These are phyloP conservation scores for Strobilomyces echinocephalus DNA, from an alignment of 768 basidiomycete species.

Conservation along the genomic window DNA sequence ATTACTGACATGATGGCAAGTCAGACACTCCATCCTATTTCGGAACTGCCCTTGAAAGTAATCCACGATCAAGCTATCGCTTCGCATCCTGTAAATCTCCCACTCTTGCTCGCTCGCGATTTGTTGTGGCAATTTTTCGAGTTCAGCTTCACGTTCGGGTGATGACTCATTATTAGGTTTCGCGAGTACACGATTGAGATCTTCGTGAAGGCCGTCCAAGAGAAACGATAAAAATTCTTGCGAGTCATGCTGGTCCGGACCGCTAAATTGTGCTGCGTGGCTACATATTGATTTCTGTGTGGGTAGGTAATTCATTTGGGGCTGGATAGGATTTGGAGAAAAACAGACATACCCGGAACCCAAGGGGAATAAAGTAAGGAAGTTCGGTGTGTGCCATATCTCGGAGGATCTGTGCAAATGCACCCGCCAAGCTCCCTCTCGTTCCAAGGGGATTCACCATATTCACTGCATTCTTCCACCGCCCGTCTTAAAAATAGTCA, in stretches of 20 bases:
- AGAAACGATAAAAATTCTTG: constrained; percentile 96
- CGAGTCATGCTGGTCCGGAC: constrained; percentile 91
- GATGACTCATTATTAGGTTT: constrained; percentile 62
- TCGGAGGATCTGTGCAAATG: constrained; percentile 79
- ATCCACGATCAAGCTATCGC: constrained; percentile 93
- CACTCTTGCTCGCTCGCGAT: constrained; percentile 92
- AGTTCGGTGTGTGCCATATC: constrained; percentile 87
- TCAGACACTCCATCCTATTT: constrained; percentile 83
- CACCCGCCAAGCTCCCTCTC: constrained; percentile 72
- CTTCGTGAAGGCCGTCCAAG: constrained; percentile 88
- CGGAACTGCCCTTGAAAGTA: constrained; percentile 97
- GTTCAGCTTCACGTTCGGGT: constrained; percentile 78
- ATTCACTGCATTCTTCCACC: constrained; percentile 83
- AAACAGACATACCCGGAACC: constrained; percentile 68
- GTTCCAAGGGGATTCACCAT: constrained; percentile 82
- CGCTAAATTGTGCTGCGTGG: constrained; percentile 69
- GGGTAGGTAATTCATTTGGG: constrained; percentile 5
- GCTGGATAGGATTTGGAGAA: constrained; percentile 17
- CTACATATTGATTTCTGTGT: constrained; percentile 53
- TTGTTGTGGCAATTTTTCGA: constrained; percentile 82
- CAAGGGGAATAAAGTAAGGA: constrained; percentile 73
- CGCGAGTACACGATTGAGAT: constrained; percentile 76
- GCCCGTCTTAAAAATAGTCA: constrained; percentile 48
- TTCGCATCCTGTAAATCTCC: constrained; percentile 81
- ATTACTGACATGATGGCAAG: constrained; percentile 71